phyloP scores from a whole-genome alignment of 306 rosid species.

The Casuarina glauca region DNA sequence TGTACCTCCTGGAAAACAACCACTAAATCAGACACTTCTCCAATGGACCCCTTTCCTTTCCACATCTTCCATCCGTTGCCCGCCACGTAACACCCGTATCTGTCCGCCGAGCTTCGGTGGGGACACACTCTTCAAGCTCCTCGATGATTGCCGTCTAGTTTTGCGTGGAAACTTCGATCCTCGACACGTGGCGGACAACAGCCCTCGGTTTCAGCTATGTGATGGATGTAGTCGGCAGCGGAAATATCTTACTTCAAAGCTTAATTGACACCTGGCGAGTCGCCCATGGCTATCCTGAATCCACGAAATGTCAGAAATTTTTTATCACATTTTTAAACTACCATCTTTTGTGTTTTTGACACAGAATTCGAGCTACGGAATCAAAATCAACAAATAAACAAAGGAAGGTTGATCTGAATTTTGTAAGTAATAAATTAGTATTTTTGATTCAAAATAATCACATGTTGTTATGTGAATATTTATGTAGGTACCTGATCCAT shows the following conservation, averaged over 20 bases:
- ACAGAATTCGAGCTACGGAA: too few relatives aligned
- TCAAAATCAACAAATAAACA: too few relatives aligned
- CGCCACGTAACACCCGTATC: conserved; percentile 29
- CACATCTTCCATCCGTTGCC: conserved; percentile 6
- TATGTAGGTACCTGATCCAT: too few relatives aligned
- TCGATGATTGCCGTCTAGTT: background rate
- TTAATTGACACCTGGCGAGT: background rate
- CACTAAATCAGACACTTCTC: conserved; percentile 7
- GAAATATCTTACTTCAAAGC: conserved; percentile 20
- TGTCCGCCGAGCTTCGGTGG: background rate
- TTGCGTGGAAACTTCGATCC: conserved; percentile 26
- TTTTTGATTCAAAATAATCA: too few relatives aligned
- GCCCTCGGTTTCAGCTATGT: background rate
- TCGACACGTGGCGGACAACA: conserved; percentile 22
- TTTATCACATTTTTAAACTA: too few relatives aligned
- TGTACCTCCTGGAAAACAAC: conserved; percentile 17
- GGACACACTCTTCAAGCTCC: conserved; percentile 10
- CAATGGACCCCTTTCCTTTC: conserved; percentile 12
- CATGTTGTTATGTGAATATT: too few relatives aligned
- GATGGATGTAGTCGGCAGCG: conserved; percentile 23
- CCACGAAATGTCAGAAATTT: too few relatives aligned
- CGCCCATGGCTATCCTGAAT: too few relatives aligned
- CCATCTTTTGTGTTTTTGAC: too few relatives aligned
- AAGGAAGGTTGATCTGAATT: too few relatives aligned
- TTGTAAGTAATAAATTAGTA: too few relatives aligned